phyloP scores from a whole-genome alignment of 768 basidiomycete species.

The Arthromyces matolae region DNA sequence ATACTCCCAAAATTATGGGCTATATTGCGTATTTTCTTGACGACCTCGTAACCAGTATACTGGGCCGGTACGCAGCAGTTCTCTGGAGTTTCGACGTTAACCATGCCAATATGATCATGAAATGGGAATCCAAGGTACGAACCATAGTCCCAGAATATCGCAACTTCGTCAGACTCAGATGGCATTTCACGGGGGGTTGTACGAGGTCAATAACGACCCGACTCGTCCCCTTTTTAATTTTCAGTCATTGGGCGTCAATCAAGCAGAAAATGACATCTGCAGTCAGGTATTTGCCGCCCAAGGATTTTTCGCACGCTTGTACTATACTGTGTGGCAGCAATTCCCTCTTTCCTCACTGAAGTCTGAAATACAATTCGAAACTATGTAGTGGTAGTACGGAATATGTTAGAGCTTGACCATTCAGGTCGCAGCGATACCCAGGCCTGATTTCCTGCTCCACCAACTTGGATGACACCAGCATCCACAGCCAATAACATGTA shows the following conservation, averaged over 20 bases:
- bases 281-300: too few species aligned
- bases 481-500: slow-evolving; percentile 22
- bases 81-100: slow-evolving; percentile 24
- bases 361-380: background rate
- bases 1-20: slow-evolving; percentile 50
- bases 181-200: slow-evolving; percentile 6
- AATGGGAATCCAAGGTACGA: background rate
- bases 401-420: slow-evolving; percentile 9
- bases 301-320: too few species aligned
- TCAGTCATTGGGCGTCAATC: too few species aligned
- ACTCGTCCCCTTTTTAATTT: too few species aligned
- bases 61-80: slow-evolving; percentile 39
- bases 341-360: background rate
- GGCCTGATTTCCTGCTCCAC: slow-evolving; percentile 16
- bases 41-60: slow-evolving; percentile 41
- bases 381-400: background rate
- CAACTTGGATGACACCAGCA: slow-evolving; percentile 19
- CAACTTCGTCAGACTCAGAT: slow-evolving; percentile 29
- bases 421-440: slow-evolving; percentile 23
- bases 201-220: too few species aligned
- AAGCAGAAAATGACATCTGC: too few species aligned
- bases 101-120: background rate
- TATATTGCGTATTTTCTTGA: slow-evolving; percentile 41
- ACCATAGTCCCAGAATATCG: slow-evolving; percentile 44
- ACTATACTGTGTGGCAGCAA: background rate